These are phyloP conservation scores for Pleurotus ostreatus DNA, from an alignment of 768 basidiomycete species.

Conservation along the genomic window DNA sequence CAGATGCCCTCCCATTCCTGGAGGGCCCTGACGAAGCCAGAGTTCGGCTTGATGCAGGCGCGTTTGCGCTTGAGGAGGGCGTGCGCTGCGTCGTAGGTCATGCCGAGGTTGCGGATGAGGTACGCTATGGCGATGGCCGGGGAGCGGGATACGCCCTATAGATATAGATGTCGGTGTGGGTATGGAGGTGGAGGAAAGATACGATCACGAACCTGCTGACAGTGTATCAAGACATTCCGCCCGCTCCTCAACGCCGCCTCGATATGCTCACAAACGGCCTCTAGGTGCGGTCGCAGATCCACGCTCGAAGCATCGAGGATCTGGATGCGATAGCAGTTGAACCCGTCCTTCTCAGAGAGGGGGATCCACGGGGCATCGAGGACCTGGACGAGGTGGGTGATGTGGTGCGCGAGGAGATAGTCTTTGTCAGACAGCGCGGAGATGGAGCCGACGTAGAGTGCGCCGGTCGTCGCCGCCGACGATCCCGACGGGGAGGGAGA, in stretches of 20 bases:
- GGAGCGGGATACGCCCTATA: conserved; percentile 73
- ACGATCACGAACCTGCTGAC: conserved; percentile 61
- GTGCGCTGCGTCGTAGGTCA: conserved; percentile 67
- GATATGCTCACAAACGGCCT: conserved; percentile 65
- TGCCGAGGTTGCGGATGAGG: conserved; percentile 69
- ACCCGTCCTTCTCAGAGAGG: conserved; percentile 40
- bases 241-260: conserved; percentile 57
- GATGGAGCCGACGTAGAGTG: conserved; percentile 68
- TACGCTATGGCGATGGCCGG: conserved; percentile 77
- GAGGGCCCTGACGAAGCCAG: conserved; percentile 64
- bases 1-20: conserved; percentile 50
- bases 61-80: conserved; percentile 60
- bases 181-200: conserved; percentile 8
- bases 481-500: conserved; percentile 15
- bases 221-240: conserved; percentile 71
- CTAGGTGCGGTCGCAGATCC: conserved; percentile 66
- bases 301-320: conserved; percentile 59
- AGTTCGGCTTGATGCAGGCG: conserved; percentile 73
- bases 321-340: conserved; percentile 59
- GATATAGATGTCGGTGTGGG: conserved; percentile 8
- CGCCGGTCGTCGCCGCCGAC: conserved; percentile 30
- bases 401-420: conserved; percentile 43
- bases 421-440: conserved; percentile 54
- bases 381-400: conserved; percentile 63
- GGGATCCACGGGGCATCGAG: conserved; percentile 66